Percentiles rank a stretch among this genome's conserved stretches.
Evolutionary conservation across 179 eudicot species (phyloP).

Genomic region (Vitellaria paradoxa): DNA sequence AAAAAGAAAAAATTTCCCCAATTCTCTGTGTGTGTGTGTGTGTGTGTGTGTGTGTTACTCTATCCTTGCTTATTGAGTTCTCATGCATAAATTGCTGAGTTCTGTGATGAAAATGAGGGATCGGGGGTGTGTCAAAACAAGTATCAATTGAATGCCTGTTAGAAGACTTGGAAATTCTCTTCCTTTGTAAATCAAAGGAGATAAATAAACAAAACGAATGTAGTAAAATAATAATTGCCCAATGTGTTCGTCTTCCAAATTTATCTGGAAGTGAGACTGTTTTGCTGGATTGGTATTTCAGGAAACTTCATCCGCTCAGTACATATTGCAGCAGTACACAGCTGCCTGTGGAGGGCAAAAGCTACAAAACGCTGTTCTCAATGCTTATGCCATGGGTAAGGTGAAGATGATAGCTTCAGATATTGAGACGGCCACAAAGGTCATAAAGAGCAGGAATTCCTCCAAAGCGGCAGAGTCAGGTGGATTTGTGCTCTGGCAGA

Average conservation of each 20-base stretch:
- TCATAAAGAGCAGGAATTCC: conserved; percentile 69
- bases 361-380: conserved; percentile 65
- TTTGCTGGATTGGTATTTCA: conserved; percentile 26
- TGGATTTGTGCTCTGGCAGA: conserved; percentile 95
- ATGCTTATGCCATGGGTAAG: conserved; percentile 96
- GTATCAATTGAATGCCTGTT: background rate
- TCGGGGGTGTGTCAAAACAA: background rate
- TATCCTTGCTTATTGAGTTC: background rate
- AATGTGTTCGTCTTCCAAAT: no score
- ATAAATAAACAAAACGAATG: background rate
- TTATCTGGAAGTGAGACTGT: background rate
- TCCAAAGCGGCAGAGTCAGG: conserved; percentile 87
- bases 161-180: background rate
- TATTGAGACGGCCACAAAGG: conserved; percentile 85
- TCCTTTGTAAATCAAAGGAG: background rate
- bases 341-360: conserved; percentile 92
- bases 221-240: no score
- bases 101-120: background rate
- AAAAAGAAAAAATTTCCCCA: no score
- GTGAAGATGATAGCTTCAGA: conserved; percentile 84
- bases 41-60: no score
- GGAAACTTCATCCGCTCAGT: conserved; percentile 98
- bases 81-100: background rate
- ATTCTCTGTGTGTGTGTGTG: no score
- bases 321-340: conserved; percentile 87